phyloP scores from a whole-genome alignment of 805 yeast species.

The Metschnikowia lunata region DNA sequence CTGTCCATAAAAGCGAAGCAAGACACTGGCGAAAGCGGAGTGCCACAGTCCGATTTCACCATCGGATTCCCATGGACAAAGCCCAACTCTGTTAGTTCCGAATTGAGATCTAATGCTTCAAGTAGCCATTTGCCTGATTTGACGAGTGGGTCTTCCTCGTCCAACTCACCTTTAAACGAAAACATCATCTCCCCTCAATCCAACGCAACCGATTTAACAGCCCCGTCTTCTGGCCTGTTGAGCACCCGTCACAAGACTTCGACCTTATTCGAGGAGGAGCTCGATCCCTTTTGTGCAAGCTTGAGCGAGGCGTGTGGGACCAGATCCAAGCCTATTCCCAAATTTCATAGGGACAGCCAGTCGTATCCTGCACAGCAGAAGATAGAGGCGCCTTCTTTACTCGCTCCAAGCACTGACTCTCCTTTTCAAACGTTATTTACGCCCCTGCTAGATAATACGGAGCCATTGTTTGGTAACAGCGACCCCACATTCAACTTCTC shows the following conservation, averaged over 20 bases:
- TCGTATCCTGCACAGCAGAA: slow-evolving; percentile 6
- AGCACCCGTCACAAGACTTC: slow-evolving; percentile 18
- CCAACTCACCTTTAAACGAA: slow-evolving; percentile 39
- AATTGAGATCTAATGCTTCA: slow-evolving; percentile 6
- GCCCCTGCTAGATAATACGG: slow-evolving; percentile 17
- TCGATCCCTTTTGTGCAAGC: slow-evolving; percentile 69
- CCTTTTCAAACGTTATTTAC: slow-evolving; percentile 15
- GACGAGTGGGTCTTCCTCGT: slow-evolving; percentile 32
- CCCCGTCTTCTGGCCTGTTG: slow-evolving; percentile 5
- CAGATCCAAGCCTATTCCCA: slow-evolving; percentile 62
- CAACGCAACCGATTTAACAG: slow-evolving; percentile 14
- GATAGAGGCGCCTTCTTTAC: slow-evolving; percentile 1
- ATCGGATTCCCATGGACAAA: slow-evolving; percentile 54
- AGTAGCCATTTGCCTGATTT: slow-evolving; percentile 29
- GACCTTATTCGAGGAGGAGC: slow-evolving; percentile 57
- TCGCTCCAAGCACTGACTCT: slow-evolving; percentile 7
- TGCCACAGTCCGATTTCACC: slow-evolving; percentile 16
- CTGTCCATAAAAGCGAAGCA: background rate
- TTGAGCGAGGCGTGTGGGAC: slow-evolving; percentile 83
- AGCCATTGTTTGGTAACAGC: slow-evolving; percentile 16
- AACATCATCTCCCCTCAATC: slow-evolving; percentile 33
- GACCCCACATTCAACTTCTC: slow-evolving; percentile 8
- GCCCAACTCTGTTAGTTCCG: slow-evolving; percentile 14
- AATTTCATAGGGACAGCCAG: slow-evolving; percentile 20
- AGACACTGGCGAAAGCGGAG: slow-evolving; percentile 1